Evolutionary conservation across 2,329 filamentous ascomycete genomes (phyloP).

Genomic region (Calonectria pseudoturangicola): DNA sequence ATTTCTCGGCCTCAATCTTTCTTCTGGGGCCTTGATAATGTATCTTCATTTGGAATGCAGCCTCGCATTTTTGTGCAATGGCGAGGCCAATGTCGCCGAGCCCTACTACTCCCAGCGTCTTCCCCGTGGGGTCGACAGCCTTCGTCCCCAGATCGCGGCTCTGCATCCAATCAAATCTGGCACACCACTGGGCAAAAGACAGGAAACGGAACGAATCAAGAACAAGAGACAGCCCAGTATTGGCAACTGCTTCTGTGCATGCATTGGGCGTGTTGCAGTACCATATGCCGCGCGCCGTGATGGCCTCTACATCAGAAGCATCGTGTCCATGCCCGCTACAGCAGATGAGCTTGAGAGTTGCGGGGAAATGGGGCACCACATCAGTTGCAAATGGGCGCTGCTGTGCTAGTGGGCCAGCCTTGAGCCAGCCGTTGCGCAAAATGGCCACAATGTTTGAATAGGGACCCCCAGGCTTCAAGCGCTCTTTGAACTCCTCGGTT

Average conservation of each 20-base stretch:
- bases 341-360: slow-evolving; percentile 43
- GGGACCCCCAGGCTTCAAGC: slow-evolving; percentile 39
- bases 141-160: slow-evolving; percentile 33
- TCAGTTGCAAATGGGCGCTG: slow-evolving; percentile 39
- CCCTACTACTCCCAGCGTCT: slow-evolving; percentile 35
- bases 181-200: slow-evolving; percentile 39
- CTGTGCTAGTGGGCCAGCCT: slow-evolving; percentile 43
- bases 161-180: slow-evolving; percentile 38
- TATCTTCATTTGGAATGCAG: slow-evolving; percentile 35
- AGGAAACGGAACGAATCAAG: slow-evolving; percentile 39
- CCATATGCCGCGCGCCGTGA: slow-evolving; percentile 38
- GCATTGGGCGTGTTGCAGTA: slow-evolving; percentile 42
- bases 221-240: slow-evolving; percentile 31
- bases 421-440: slow-evolving; percentile 45
- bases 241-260: slow-evolving; percentile 39
- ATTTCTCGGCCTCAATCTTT: slow-evolving; percentile 26
- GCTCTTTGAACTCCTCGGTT: slow-evolving; percentile 41
- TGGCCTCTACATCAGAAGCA: slow-evolving; percentile 34
- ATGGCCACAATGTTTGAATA: slow-evolving; percentile 45
- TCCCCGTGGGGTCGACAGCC: slow-evolving; percentile 31
- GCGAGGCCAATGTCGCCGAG: slow-evolving; percentile 38
- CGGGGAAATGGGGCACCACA: slow-evolving; percentile 42
- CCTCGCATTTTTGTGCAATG: slow-evolving; percentile 38
- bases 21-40: slow-evolving; percentile 36
- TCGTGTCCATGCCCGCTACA: slow-evolving; percentile 46